Base-by-base conservation (phyloP, 345 rosid genomes). In the Cardamine resedifolia region DNA sequence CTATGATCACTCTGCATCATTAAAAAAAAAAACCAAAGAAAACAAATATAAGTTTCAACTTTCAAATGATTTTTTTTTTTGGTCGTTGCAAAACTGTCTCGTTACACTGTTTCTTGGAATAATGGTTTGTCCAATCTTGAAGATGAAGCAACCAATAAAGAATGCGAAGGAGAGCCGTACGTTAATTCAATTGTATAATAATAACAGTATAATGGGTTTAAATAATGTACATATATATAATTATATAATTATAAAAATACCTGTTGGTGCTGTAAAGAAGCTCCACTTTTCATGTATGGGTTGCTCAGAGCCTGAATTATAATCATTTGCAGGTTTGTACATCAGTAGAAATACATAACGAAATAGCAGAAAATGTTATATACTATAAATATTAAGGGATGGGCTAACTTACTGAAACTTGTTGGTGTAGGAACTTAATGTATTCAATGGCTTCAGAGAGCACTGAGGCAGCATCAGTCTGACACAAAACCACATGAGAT, bases 381-480 rank as follows among this genome's bases (percentile, higher is more conserved):
- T 58, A 66, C 58, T 53, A 65, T 7, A 48, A 24, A 58, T 26
- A 43, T 43, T 19, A 64, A 27, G n/a, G 49, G 50, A 74, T 76
- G 75, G 76, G 47, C 56, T 52, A 67, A 84, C 98, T 84, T 85
- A 96, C 99, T 36, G 75, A 64, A 70, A 96, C 87, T 86, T 96
- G 98, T 28, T 86, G 91, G 81, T 96, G 99, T 77, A 90, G 87
- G 83, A 92, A 96, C 77, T 92, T 92, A 83, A 96, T 92, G 88
- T 92, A 90, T 74, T 88, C 98, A 73, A 96, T 88, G 41, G 92
- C 98, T 83, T 96, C 99, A 66, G 98, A 86, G 31, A 96, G 99
- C 86, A 96, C 99, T 14, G 99, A 96, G 67, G 99, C 99, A 59
- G 99, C 91, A 81, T 96, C 99, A 72, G 99, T 96, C 99, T 96